Evolutionary conservation across 345 rosid genomes (phyloP).

Genomic region (Anastatica hierochuntica): DNA sequence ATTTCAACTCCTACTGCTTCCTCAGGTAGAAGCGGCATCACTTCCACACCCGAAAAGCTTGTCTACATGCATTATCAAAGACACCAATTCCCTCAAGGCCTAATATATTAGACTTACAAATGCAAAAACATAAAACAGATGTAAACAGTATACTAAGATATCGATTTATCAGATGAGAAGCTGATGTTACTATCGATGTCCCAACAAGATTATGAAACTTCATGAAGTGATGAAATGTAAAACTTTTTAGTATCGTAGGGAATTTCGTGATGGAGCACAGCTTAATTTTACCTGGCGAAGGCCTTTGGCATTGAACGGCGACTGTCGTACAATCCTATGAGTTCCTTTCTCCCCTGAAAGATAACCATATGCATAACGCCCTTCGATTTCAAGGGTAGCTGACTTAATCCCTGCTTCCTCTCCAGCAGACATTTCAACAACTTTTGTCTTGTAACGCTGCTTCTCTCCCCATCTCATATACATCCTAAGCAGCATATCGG

Average conservation of each 20-base stretch:
- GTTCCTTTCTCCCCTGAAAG: constrained; percentile 95
- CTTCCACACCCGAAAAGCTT: constrained; percentile 86
- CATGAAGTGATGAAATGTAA: no score
- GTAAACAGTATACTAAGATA: not conserved
- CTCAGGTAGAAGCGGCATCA: constrained; percentile 92
- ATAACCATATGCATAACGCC: constrained; percentile 87
- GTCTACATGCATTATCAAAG: constrained; percentile 40
- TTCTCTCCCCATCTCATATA: constrained; percentile 97
- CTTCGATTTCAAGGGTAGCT: constrained; percentile 74
- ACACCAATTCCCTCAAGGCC: no score
- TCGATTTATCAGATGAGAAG: no score
- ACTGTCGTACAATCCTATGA: constrained; percentile 87
- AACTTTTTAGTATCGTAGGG: no score
- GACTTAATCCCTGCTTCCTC: constrained; percentile 99
- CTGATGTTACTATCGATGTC: not conserved
- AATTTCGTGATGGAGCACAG: not conserved
- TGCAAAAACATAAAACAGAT: not conserved
- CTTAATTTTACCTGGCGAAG: constrained; percentile 66
- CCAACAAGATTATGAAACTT: not conserved
- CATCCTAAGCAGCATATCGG: constrained; percentile 97
- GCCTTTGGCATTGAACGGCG: constrained; percentile 96
- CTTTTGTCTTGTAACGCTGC: constrained; percentile 65
- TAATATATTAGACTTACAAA: no score
- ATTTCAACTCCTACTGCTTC: constrained; percentile 57
- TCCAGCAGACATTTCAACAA: constrained; percentile 83